Evolutionary conservation across 441 rosid genomes (phyloP).

Genomic region (Mallotus japonicus): DNA sequence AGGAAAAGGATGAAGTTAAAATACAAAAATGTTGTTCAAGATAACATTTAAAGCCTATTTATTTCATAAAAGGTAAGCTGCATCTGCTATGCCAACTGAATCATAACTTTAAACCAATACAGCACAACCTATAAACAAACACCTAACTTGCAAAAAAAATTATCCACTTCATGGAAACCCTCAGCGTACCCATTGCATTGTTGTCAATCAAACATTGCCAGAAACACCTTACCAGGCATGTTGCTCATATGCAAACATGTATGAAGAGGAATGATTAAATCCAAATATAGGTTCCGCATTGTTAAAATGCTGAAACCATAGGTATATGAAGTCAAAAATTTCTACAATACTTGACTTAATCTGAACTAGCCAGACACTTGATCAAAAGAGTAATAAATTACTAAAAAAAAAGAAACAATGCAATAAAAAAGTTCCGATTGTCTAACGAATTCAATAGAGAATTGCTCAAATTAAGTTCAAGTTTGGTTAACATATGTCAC

Average conservation of each 20-base stretch:
- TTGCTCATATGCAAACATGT: background rate
- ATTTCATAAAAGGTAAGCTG: background rate
- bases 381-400: background rate
- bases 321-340: too few species aligned
- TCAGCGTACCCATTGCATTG: background rate
- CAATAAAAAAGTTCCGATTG: too few species aligned
- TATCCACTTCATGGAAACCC: background rate
- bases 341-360: too few species aligned
- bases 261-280: background rate
- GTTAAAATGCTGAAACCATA: too few species aligned
- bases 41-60: slow-evolving; percentile 9
- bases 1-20: slow-evolving; percentile 14
- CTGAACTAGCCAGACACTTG: background rate
- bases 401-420: background rate
- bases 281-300: background rate
- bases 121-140: background rate
- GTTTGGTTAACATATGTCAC: slow-evolving; percentile 3
- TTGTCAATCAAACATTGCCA: too few species aligned
- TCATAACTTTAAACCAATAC: slow-evolving; percentile 13
- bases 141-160: background rate
- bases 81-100: background rate
- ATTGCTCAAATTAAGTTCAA: background rate
- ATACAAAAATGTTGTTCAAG: slow-evolving; percentile 11
- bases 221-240: too few species aligned
- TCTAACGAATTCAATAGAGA: background rate